A percentile compares a stretch with the other conserved stretches of the same genome.
These are phyloP conservation scores for Apophysomyces ossiformis DNA, from an alignment of 371 early-diverging fungal genomes.

Conservation along the genomic window DNA sequence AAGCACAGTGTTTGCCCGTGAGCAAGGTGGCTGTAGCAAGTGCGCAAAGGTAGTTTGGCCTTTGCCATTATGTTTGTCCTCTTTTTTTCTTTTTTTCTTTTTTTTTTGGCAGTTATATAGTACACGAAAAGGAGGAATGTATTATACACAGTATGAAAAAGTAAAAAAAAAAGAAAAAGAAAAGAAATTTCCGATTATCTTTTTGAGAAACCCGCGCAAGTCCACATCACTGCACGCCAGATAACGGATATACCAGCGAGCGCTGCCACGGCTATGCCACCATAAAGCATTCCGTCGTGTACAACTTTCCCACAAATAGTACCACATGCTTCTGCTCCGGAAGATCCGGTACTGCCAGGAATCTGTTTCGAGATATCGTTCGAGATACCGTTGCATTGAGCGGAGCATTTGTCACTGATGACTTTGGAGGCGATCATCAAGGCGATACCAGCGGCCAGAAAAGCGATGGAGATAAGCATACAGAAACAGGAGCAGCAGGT, in stretches of 20 bases:
- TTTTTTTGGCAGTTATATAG: too few species aligned
- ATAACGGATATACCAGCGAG: slow-evolving; percentile 30
- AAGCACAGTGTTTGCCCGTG: too few species aligned
- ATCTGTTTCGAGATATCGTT: slow-evolving; percentile 14
- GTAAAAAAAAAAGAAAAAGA: neutral
- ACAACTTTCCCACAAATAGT: slow-evolving; percentile 34
- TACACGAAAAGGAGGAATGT: too few species aligned
- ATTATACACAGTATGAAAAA: neutral
- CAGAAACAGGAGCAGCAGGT: slow-evolving; percentile 36
- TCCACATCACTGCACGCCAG: slow-evolving; percentile 33
- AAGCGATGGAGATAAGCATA: slow-evolving; percentile 28
- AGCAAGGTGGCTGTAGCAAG: too few species aligned
- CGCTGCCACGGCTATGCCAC: slow-evolving; percentile 32
- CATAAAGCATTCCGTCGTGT: slow-evolving; percentile 32
- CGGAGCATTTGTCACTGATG: slow-evolving; percentile 25
- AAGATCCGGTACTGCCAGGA: neutral
- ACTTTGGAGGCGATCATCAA: slow-evolving; percentile 31
- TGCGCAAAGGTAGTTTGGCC: too few species aligned
- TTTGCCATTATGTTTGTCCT: too few species aligned
- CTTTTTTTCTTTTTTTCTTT: too few species aligned
- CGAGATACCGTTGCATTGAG: slow-evolving; percentile 21
- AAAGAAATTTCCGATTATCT: neutral
- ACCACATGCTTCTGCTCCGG: slow-evolving; percentile 15
- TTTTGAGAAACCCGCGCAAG: slow-evolving; percentile 24
- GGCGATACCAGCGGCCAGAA: slow-evolving; percentile 31